Percentiles rank a stretch among this genome's conserved stretches.
Conservation (phyloP, 352 stramenopile species). For the Blastocystis sp. region DNA sequence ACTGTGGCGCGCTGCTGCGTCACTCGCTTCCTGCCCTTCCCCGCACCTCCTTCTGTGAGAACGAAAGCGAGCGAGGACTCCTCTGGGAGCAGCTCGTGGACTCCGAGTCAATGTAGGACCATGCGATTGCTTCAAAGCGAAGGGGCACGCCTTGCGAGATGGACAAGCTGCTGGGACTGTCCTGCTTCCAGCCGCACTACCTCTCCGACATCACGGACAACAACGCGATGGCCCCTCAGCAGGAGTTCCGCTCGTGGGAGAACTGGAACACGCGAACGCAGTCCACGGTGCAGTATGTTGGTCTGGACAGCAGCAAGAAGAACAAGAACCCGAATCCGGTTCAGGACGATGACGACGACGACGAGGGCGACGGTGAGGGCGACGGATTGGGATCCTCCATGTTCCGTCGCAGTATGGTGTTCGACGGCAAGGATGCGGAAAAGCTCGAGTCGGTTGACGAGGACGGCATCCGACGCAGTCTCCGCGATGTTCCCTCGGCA, state of each 20-base stretch:
- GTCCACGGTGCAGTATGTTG: constrained; percentile 40
- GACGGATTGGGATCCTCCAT: background rate
- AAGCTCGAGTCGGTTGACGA: background rate
- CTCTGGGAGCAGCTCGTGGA: constrained; percentile 22
- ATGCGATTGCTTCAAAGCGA: background rate
- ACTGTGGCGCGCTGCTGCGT: constrained; percentile 3
- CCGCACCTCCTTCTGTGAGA: background rate
- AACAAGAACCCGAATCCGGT: background rate
- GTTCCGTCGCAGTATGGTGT: background rate
- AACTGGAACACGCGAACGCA: constrained; percentile 52
- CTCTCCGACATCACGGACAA: background rate
- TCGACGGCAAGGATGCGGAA: background rate
- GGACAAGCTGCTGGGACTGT: background rate
- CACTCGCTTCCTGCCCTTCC: background rate
- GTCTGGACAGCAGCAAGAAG: background rate
- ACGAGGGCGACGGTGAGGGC: background rate
- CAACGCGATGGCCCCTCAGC: background rate
- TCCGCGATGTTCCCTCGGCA: background rate
- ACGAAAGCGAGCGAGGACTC: background rate
- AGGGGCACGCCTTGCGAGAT: constrained; percentile 8
- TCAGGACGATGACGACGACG: constrained; percentile 14
- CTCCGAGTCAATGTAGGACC: background rate
- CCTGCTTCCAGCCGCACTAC: constrained; percentile 34
- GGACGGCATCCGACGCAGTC: background rate
- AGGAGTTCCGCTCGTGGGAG: constrained; percentile 10